Base-by-base conservation (phyloP, 2,329 filamentous ascomycete species). In the Neofusicoccum laricinum region DNA sequence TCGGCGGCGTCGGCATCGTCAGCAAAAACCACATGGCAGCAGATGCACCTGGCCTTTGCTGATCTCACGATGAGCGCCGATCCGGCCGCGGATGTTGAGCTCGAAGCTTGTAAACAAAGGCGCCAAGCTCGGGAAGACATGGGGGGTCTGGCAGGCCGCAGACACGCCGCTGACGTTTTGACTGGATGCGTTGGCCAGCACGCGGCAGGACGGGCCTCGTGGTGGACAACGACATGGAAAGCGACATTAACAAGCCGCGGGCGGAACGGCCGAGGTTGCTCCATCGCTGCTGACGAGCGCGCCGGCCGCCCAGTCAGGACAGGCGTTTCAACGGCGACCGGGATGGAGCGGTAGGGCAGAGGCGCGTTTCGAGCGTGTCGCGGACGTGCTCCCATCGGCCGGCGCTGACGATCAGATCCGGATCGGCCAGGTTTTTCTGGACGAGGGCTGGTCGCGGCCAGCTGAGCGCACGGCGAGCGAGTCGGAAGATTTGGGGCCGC, bases 321-420 rank as follows among this genome's bases (percentile, higher is more conserved):
- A 59, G 32, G 55, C 55, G 55, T 59, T 59, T 59, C 55, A 59
- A 59, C 55, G 55, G 55, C 55, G 55, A 32, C 55, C 30, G 55
- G 55, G 55, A 48, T 59, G n/a, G 11, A 36, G 30, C 41, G 8
- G 55, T 59, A 59, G 55, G 55, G 55, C 55, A 46, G 55, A 59
- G 51, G 38, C 40, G n/a, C 15, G 55, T 59, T 58, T 59, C 55
- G 55, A 36, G 55, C 55, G 40, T 10, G 55, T 48, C 12, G 55
- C 55, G 55, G 55, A 59, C 55, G 55, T 59, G 55, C 55, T 59
- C 12, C 38, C 51, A 17, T 36, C 38, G 21, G 38, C 21, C 19
- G 53, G 40, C 40, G 36, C 14, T n/a, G 53, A 17, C 15, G 21
- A 46, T 45, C 55, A 59, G 55, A 59, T 59, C 55, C 55, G 55